Conservation (phyloP, 73 alveolate species). For the Paramecium octaurelia region DNA sequence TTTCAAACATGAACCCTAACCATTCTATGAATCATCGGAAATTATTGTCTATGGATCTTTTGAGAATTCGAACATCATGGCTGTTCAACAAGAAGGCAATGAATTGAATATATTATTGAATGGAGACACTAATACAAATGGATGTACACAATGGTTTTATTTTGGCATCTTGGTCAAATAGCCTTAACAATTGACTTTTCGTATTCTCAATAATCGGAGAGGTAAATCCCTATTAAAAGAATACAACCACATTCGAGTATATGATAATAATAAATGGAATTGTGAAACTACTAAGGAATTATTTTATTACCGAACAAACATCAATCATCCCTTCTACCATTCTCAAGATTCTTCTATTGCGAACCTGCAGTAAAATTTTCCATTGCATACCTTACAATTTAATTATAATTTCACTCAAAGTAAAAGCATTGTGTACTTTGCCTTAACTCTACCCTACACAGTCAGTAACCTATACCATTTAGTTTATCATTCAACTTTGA, state of each 20-base stretch:
- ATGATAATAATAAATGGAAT: slow-evolving; percentile 14
- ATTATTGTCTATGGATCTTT: neutral
- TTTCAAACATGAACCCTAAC: neutral
- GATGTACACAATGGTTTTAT: slow-evolving; percentile 62
- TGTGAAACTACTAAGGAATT: neutral
- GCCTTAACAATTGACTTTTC: neutral
- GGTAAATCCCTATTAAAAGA: slow-evolving; percentile 40
- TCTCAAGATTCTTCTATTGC: neutral
- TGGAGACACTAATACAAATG: slow-evolving; percentile 55
- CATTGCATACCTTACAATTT: slow-evolving; percentile 19
- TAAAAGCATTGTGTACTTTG: neutral
- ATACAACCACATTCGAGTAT: slow-evolving; percentile 30
- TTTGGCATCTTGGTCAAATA: slow-evolving; percentile 49
- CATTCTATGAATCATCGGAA: neutral
- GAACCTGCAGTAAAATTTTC: neutral
- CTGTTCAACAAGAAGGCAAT: slow-evolving; percentile 12
- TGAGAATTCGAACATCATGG: slow-evolving; percentile 32
- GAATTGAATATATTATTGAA: neutral
- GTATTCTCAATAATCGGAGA: slow-evolving; percentile 47
- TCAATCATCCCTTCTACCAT: slow-evolving; percentile 26
- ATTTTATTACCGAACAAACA: slow-evolving; percentile 27
- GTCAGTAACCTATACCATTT: neutral
- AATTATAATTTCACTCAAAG: neutral
- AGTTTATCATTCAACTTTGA: neutral
- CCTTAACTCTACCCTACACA: neutral